phyloP scores from a whole-genome alignment of 306 rosid genomes.

The Herpetospermum pedunculosum region DNA sequence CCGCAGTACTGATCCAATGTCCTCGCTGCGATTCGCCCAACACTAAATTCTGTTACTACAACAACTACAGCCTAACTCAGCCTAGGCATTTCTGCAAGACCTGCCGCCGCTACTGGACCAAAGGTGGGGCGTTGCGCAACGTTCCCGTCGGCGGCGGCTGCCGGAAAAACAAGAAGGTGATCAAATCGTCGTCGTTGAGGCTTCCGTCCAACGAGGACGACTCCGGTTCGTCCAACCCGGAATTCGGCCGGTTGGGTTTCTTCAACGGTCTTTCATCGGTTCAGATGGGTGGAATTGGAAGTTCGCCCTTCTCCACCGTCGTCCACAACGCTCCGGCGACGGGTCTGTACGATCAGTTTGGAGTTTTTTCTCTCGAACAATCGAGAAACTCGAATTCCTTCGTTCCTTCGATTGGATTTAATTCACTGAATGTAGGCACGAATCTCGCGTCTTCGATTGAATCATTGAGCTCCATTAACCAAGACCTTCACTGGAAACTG shows the following conservation, averaged over 20 bases:
- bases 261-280: constrained; percentile 55
- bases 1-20: constrained; percentile 44
- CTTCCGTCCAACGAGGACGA: constrained; percentile 34
- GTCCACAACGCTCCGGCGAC: constrained; percentile 15
- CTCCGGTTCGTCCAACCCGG: constrained; percentile 27
- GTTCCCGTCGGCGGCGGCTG: constrained; percentile 96
- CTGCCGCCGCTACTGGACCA: constrained; percentile 94
- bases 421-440: constrained; percentile 32
- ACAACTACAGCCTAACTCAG: constrained; percentile 92
- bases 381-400: not conserved
- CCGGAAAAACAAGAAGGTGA: constrained; percentile 75
- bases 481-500: constrained; percentile 93
- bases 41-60: constrained; percentile 97
- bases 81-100: constrained; percentile 95
- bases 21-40: constrained; percentile 92
- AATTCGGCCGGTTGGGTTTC: constrained; percentile 51
- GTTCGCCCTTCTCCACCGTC: not conserved
- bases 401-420: not conserved
- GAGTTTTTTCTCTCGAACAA: constrained; percentile 25
- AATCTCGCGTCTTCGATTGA: constrained; percentile 70
- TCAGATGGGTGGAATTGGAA: constrained; percentile 17
- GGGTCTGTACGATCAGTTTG: constrained; percentile 22
- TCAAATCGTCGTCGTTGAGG: constrained; percentile 36
- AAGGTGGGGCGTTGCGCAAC: constrained; percentile 85
- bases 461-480: constrained; percentile 86